Conservation (phyloP, 495 filamentous ascomycete species). For the Podospora anserina region DNA sequence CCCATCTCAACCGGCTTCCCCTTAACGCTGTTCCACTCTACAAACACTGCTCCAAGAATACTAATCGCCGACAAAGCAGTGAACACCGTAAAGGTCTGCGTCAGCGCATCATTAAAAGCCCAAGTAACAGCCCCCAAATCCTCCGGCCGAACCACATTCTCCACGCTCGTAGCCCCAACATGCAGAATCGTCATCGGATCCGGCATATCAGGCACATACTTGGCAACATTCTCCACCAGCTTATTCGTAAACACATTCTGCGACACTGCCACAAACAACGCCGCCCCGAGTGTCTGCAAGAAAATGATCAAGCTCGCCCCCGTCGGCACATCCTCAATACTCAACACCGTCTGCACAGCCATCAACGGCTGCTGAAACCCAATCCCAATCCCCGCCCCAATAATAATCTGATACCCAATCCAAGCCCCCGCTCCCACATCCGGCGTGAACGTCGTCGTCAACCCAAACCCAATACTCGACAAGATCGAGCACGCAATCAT, state of each 20-base stretch:
- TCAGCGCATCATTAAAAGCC: slow-evolving; percentile 71
- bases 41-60: slow-evolving; percentile 56
- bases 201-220: slow-evolving; percentile 47
- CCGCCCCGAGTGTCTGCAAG: slow-evolving; percentile 66
- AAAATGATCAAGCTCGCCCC: slow-evolving; percentile 68
- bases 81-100: slow-evolving; percentile 64
- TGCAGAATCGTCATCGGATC: slow-evolving; percentile 49
- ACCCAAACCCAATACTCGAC: slow-evolving; percentile 63
- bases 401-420: slow-evolving; percentile 75
- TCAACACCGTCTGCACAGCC: slow-evolving; percentile 65
- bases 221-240: slow-evolving; percentile 55
- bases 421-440: slow-evolving; percentile 56
- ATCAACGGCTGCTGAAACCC: slow-evolving; percentile 68
- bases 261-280: slow-evolving; percentile 69
- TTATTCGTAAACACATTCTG: slow-evolving; percentile 77
- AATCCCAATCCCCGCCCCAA: slow-evolving; percentile 66
- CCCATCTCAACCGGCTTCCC: slow-evolving; percentile 71
- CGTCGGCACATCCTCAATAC: slow-evolving; percentile 58
- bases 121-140: slow-evolving; percentile 53
- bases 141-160: slow-evolving; percentile 43
- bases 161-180: slow-evolving; percentile 67
- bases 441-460: slow-evolving; percentile 61
- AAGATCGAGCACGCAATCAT: slow-evolving; percentile 61
- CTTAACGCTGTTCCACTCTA: slow-evolving; percentile 83
- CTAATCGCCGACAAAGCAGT: slow-evolving; percentile 60